phyloP scores from a whole-genome alignment of 176 grass and related monocot genomes.

The Stipa capillata region DNA sequence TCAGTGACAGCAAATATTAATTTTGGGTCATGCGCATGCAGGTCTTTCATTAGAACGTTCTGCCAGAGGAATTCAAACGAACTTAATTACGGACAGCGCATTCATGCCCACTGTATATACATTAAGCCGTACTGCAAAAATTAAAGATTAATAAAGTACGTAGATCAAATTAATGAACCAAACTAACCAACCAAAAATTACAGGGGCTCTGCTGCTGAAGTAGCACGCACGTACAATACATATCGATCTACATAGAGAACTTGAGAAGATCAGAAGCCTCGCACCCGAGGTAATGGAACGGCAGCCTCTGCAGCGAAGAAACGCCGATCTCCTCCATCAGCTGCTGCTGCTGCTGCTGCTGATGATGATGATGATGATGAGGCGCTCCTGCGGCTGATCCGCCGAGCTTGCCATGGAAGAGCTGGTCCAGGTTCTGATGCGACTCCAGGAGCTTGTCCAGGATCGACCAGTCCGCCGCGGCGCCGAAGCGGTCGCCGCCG shows the following conservation, averaged over 20 bases:
- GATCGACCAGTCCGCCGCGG: constrained; percentile 65
- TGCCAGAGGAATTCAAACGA: no score
- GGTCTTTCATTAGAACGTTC: no score
- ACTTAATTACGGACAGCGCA: no score
- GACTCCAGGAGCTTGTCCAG: constrained; percentile 84
- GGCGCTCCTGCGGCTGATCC: neutral
- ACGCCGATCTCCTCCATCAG: constrained; percentile 31
- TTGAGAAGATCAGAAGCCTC: constrained; percentile 37
- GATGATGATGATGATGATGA: neutral
- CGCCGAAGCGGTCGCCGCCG: constrained; percentile 11
- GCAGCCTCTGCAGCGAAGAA: constrained; percentile 48
- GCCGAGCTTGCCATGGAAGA: constrained; percentile 50
- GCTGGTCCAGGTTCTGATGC: constrained; percentile 69
- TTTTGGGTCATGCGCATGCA: no score
- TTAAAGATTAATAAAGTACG: neutral
- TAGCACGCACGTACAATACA: neutral
- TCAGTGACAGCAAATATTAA: no score
- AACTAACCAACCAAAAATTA: constrained; percentile 9
- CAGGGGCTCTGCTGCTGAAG: neutral
- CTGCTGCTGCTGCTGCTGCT: constrained; percentile 32
- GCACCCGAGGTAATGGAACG: constrained; percentile 49
- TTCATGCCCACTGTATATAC: no score
- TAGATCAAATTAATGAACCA: neutral
- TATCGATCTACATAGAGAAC: constrained; percentile 45
- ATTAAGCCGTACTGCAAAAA: no score